These are phyloP conservation scores for Penicillium nucicola DNA, from an alignment of 495 filamentous ascomycete species.

Conservation along the genomic window DNA sequence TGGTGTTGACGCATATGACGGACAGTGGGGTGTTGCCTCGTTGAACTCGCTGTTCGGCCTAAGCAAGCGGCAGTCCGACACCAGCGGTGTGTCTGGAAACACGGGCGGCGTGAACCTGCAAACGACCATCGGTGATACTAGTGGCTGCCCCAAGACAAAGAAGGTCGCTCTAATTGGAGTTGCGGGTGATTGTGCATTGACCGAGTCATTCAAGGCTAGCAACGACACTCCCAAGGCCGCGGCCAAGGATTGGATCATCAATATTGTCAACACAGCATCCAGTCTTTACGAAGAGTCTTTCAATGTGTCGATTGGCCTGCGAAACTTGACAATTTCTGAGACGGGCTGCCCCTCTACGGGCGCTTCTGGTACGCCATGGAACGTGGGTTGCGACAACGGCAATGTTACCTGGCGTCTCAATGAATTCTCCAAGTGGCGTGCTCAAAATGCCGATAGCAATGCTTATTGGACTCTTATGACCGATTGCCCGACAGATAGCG, in stretches of 20 bases:
- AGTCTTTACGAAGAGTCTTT: conserved; percentile 83
- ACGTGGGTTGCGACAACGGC: conserved; percentile 61
- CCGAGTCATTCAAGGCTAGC: conserved; percentile 56
- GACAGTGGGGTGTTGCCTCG: conserved; percentile 51
- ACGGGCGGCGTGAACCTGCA: conserved; percentile 79
- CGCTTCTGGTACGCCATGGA: conserved; percentile 70
- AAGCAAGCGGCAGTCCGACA: conserved; percentile 44
- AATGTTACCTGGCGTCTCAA: conserved; percentile 79
- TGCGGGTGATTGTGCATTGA: conserved; percentile 90
- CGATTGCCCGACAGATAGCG: conserved; percentile 77
- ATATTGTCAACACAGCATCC: conserved; percentile 81
- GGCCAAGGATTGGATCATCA: conserved; percentile 71
- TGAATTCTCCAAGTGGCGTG: conserved; percentile 85
- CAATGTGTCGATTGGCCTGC: conserved; percentile 88
- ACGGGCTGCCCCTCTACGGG: conserved; percentile 63
- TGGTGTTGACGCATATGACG: conserved; percentile 36
- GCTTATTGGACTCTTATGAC: conserved; percentile 94
- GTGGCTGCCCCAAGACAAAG: conserved; percentile 80
- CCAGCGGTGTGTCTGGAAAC: conserved; percentile 61
- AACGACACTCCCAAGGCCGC: conserved; percentile 40
- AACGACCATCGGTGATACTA: conserved; percentile 73
- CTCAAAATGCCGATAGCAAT: conserved; percentile 67
- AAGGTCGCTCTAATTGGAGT: conserved; percentile 91
- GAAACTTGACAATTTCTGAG: conserved; percentile 75
- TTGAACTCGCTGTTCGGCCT: conserved; percentile 55